Conservation (phyloP, 2,329 filamentous ascomycete species). For the Bimuria novae-zelandiae region DNA sequence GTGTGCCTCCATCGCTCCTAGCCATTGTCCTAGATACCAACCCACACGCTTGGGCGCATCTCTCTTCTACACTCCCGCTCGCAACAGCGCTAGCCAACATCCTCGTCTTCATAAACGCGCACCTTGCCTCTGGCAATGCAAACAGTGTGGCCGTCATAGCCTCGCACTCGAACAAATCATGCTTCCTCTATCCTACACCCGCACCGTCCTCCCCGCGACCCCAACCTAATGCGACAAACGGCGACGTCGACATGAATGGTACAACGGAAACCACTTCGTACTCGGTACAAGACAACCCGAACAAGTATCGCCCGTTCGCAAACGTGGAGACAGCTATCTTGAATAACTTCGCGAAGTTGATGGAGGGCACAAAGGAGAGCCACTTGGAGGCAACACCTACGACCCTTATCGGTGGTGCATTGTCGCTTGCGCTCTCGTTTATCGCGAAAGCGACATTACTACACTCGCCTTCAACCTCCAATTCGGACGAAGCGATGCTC, state of each 20-base stretch:
- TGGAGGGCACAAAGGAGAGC: conserved; percentile 66
- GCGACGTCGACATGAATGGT: conserved; percentile 35
- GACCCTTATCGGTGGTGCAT: conserved; percentile 86
- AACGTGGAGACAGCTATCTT: conserved; percentile 83
- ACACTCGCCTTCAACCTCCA: conserved; percentile 51
- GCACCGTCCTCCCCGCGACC: conserved; percentile 21
- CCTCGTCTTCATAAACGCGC: conserved; percentile 95
- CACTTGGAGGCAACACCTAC: conserved; percentile 72
- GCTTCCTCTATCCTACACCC: conserved; percentile 82
- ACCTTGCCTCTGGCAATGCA: conserved; percentile 89
- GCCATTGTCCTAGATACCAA: conserved; percentile 95
- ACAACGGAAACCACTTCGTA: conserved; percentile 22
- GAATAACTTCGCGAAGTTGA: conserved; percentile 71
- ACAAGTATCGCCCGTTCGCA: conserved; percentile 93
- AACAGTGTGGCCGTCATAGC: conserved; percentile 93
- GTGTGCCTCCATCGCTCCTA: conserved; percentile 76
- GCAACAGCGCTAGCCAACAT: conserved; percentile 85
- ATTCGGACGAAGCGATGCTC: conserved; percentile 51
- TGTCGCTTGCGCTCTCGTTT: conserved; percentile 86
- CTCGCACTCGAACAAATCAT: conserved; percentile 81
- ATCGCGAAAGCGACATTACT: conserved; percentile 79
- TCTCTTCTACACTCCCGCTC: conserved; percentile 75
- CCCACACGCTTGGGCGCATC: conserved; percentile 86
- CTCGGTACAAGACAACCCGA: conserved; percentile 59
- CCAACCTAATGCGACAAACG: conserved; percentile 26